A percentile compares a stretch with the other conserved stretches of the same genome.
phyloP scores from a whole-genome alignment of 495 filamentous ascomycete genomes.

The Niebla homalea region DNA sequence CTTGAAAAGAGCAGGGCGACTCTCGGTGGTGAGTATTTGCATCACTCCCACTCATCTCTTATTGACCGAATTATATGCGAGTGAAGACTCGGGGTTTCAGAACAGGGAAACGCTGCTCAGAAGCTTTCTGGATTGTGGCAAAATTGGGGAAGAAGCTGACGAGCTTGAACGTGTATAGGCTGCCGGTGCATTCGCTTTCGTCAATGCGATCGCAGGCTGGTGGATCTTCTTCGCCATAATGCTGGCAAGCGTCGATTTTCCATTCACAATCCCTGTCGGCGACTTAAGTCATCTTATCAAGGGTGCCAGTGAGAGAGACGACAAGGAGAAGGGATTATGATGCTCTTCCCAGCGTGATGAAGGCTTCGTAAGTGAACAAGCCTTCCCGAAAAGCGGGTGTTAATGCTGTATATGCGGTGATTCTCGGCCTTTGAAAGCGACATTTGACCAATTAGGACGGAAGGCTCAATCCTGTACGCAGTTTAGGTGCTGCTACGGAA shows the following conservation, averaged over 20 bases:
- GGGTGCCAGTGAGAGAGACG: conserved; percentile 12
- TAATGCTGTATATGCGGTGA: no score
- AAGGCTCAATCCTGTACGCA: no score
- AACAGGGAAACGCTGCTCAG: no score
- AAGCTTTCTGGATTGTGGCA: background rate
- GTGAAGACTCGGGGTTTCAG: no score
- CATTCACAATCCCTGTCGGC: conserved; percentile 44
- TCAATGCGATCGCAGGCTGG: conserved; percentile 46
- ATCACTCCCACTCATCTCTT: background rate
- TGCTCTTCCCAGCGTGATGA: no score
- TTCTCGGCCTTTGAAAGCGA: no score
- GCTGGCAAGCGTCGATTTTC: conserved; percentile 47
- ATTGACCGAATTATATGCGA: no score
- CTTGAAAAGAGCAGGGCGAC: conserved; percentile 8
- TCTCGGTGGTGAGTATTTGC: conserved; percentile 17
- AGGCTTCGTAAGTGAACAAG: no score
- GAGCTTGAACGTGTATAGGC: conserved; percentile 13
- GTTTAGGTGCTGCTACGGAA: no score
- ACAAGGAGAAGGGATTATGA: no score
- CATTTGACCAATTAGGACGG: no score
- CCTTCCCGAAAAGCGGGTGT: no score
- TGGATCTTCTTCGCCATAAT: conserved; percentile 52
- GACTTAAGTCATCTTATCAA: conserved; percentile 29
- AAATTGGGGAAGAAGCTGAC: background rate
- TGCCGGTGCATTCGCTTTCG: conserved; percentile 41